These are phyloP conservation scores for Coemansia sp. DNA, from an alignment of 192 early-diverging fungal species.

Conservation along the genomic window DNA sequence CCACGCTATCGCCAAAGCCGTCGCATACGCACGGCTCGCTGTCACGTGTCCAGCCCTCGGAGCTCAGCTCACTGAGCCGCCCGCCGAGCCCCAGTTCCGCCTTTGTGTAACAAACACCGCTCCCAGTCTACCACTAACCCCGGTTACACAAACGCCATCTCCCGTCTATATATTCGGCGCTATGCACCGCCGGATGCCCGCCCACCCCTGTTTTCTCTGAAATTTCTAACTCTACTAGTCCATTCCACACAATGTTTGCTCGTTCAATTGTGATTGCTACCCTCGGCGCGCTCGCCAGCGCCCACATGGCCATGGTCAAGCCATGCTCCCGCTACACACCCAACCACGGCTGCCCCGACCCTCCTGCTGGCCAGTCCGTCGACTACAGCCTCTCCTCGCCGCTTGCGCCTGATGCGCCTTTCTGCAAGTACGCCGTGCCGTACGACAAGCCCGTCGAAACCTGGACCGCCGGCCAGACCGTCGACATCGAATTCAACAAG, in stretches of 20 bases:
- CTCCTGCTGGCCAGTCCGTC: background rate
- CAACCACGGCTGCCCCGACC: background rate
- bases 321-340: constrained; percentile 44
- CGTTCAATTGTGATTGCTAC: constrained; percentile 3
- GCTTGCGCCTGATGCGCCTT: background rate
- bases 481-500: constrained; percentile 30
- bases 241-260: background rate
- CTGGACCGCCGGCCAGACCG: constrained; percentile 35
- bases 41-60: background rate
- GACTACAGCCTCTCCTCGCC: background rate
- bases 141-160: background rate
- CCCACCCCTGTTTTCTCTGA: background rate
- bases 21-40: background rate
- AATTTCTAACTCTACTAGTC: background rate
- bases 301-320: constrained; percentile 23
- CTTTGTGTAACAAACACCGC: background rate
- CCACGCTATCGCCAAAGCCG: too few species aligned
- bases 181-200: background rate
- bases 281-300: background rate
- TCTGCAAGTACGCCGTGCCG: constrained; percentile 43
- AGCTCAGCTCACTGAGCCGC: background rate
- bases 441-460: constrained; percentile 34
- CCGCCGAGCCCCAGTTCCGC: background rate
- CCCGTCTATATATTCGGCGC: background rate
- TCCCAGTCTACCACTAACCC: background rate